Percentiles rank a stretch among this genome's conserved stretches.
Conservation (phyloP, 1,284 basidiomycete genomes). For the Sporisorium exsertum region DNA sequence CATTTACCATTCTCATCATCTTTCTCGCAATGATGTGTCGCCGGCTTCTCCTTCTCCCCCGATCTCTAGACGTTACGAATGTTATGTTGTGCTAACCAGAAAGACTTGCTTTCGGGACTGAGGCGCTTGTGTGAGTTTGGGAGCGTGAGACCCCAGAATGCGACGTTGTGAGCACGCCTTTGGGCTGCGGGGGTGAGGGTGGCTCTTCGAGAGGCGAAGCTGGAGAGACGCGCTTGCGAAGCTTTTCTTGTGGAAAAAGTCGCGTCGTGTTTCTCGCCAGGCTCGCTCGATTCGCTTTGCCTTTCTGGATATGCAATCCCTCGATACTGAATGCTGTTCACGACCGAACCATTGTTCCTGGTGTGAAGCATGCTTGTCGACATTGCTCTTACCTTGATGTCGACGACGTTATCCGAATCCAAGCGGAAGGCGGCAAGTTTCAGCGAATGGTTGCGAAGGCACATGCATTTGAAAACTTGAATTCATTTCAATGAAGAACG, state of each 20-base stretch:
- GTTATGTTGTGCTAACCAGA: constrained; percentile 8
- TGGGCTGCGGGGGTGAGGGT: too few species aligned
- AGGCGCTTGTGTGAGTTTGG: not conserved
- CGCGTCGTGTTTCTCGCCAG: constrained; percentile 3
- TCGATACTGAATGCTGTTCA: not conserved
- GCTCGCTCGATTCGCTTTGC: not conserved
- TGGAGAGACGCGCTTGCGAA: not conserved
- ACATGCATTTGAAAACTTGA: not conserved
- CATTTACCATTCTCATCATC: constrained; percentile 3
- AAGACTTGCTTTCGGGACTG: not conserved
- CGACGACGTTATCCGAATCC: not conserved
- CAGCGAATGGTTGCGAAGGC: not conserved
- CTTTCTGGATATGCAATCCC: not conserved
- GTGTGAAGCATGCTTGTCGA: not conserved
- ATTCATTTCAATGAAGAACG: not conserved
- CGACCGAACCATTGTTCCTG: not conserved
- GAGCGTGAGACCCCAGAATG: too few species aligned
- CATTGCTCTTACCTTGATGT: not conserved
- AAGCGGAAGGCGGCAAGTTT: not conserved
- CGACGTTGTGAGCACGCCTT: constrained; percentile 4
- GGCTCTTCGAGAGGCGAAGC: too few species aligned
- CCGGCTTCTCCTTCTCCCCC: not conserved
- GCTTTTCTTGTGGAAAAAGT: not conserved
- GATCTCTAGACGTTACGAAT: constrained; percentile 33
- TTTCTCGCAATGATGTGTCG: constrained; percentile 20